These are phyloP conservation scores for Carallia brachiata DNA, from an alignment of 345 rosid genomes.

Conservation along the genomic window DNA sequence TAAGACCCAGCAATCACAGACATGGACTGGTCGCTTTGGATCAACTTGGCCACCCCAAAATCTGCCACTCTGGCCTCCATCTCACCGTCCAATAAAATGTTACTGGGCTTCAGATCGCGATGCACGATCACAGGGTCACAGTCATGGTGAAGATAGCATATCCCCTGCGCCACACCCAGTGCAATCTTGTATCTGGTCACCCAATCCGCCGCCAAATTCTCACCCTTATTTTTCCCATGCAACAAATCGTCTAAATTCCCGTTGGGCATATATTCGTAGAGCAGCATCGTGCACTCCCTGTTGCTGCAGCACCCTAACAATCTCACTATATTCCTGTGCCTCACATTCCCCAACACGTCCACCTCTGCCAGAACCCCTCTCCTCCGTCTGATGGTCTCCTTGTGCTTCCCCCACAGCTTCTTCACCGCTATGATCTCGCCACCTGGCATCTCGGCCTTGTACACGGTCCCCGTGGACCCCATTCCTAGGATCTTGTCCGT, in stretches of 20 bases:
- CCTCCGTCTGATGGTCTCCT: slow-evolving; percentile 65
- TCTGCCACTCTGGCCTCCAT: slow-evolving; percentile 99
- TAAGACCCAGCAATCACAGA: slow-evolving; percentile 98
- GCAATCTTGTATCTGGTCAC: slow-evolving; percentile 74
- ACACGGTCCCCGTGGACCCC: slow-evolving; percentile 94
- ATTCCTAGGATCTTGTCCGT: slow-evolving; percentile 82
- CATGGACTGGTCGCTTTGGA: slow-evolving; percentile 90
- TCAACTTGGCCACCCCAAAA: slow-evolving; percentile 92
- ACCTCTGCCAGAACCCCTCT: slow-evolving; percentile 91
- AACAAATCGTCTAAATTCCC: slow-evolving; percentile 80
- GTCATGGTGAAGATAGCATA: slow-evolving; percentile 97
- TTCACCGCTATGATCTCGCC: slow-evolving; percentile 96
- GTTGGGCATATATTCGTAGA: slow-evolving; percentile 94
- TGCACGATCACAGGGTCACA: slow-evolving; percentile 97
- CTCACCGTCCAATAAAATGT: slow-evolving; percentile 77
- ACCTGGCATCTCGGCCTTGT: slow-evolving; percentile 87
- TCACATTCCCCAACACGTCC: slow-evolving; percentile 81
- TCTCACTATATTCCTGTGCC: slow-evolving; percentile 92
- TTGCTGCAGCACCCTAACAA: slow-evolving; percentile 87
- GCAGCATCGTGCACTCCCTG: slow-evolving; percentile 85
- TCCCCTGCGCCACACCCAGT: slow-evolving; percentile 95
- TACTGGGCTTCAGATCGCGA: slow-evolving; percentile 93
- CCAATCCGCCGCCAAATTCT: slow-evolving; percentile 77
- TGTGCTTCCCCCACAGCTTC: slow-evolving; percentile 86
- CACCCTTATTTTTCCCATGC: slow-evolving; percentile 72